A percentile compares a stretch with the other conserved stretches of the same genome.
These are phyloP conservation scores for Saturnispora mendoncae DNA, from an alignment of 805 yeast genomes.

Conservation along the genomic window DNA sequence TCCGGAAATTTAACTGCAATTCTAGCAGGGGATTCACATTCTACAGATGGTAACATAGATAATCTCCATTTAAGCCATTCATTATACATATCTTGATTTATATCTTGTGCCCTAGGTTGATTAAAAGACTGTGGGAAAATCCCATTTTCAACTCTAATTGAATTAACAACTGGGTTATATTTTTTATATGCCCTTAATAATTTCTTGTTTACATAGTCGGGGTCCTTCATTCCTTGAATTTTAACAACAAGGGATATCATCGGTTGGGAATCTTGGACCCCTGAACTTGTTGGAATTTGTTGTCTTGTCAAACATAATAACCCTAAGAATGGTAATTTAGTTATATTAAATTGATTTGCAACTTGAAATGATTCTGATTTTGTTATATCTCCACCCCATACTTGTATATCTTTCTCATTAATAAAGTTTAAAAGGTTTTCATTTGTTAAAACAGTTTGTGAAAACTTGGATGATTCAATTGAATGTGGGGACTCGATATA, in stretches of 20 bases:
- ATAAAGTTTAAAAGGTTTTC: conserved; percentile 40
- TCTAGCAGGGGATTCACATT: conserved; percentile 36
- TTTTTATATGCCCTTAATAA: conserved; percentile 33
- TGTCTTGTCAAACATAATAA: conserved; percentile 60
- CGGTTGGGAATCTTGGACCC: conserved; percentile 44
- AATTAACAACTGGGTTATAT: conserved; percentile 51
- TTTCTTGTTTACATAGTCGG: conserved; percentile 30
- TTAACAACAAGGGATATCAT: conserved; percentile 53
- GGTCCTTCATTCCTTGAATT: conserved; percentile 50
- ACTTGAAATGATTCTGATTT: conserved; percentile 79
- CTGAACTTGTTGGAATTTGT: conserved; percentile 45
- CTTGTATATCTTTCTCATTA: conserved; percentile 42
- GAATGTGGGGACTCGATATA: conserved; percentile 67
- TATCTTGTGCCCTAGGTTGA: neutral
- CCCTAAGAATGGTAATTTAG: conserved; percentile 77
- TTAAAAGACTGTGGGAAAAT: neutral
- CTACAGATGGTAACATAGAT: conserved; percentile 18
- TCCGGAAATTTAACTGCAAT: conserved; percentile 60
- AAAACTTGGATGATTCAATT: conserved; percentile 48
- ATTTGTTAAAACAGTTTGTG: conserved; percentile 45
- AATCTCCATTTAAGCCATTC: conserved; percentile 46
- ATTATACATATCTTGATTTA: conserved; percentile 33
- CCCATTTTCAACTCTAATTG: conserved; percentile 36
- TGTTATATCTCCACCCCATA: conserved; percentile 87
- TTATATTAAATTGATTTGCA: conserved; percentile 61